Conservation (phyloP, 192 early-diverging fungal genomes). For the Ambispora gerdemannii region DNA sequence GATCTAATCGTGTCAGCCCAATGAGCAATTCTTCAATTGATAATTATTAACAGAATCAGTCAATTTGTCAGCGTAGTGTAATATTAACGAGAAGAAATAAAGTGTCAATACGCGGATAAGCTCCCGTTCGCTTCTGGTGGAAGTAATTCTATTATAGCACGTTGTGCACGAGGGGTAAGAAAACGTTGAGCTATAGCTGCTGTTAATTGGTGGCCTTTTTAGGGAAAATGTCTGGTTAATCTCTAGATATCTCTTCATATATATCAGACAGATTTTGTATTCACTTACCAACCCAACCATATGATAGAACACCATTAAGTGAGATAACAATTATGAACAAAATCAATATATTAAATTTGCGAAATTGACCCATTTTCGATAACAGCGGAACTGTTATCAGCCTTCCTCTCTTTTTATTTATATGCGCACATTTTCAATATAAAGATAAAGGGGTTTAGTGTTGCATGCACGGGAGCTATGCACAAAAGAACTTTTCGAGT, state of each 20-base stretch:
- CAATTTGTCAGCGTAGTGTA: conserved; percentile 1
- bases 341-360: too few species aligned
- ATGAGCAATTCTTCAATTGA: conserved; percentile 19
- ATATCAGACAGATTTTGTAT: neutral
- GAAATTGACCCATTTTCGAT: too few species aligned
- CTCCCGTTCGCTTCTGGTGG: conserved; percentile 32
- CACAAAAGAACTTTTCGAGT: too few species aligned
- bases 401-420: too few species aligned
- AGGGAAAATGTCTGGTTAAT: neutral
- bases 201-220: conserved; percentile 38
- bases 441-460: too few species aligned
- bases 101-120: conserved; percentile 30
- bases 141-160: conserved; percentile 31
- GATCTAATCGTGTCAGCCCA: conserved; percentile 25
- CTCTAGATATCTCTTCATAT: neutral
- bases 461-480: too few species aligned
- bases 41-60: neutral
- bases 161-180: conserved; percentile 32
- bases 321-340: too few species aligned
- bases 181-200: conserved; percentile 43
- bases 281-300: neutral
- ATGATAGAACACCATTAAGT: too few species aligned
- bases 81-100: conserved; percentile 25
- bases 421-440: too few species aligned
- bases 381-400: too few species aligned